Evolutionary conservation across 306 rosid genomes (phyloP), one percentile per base, ranked within the genome.

Genomic region (Rosa rugosa): DNA sequence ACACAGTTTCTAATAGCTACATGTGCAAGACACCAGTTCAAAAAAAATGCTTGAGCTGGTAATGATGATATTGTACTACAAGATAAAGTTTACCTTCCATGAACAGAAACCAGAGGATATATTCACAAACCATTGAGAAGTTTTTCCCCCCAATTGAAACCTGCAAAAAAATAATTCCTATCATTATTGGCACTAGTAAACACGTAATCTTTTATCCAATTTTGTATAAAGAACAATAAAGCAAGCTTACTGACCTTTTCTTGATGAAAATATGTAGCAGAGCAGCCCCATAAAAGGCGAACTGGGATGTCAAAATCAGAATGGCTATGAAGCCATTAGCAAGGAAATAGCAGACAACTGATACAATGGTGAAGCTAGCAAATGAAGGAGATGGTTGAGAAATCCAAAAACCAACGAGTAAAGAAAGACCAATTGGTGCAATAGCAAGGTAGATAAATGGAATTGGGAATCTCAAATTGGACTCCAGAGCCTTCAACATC

Each of bases 371-470:
- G 88, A 91, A 93, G 89, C 89, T 88, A 71, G 89, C 84, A 73
- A 91, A 72, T 70, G 89, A 86, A 76, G 98, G 98, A 72, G 87
- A 81, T 22, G 98, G 94, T 82, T 85, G 91, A 67, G 98, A 91
- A 79, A 79, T 68, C 80, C 87, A 57, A 31, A 82, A 76, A 68
- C 92, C 89, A 50, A 87, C 86, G 87, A 89, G 64, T 71, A 91
- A 84, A 75, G 94, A 89, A 64, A 93, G 57, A 53, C 87, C 86
- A 76, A 95, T 86, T 69, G 99, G 99, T 49, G 87, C 86, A 53
- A 95, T 72, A 73, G 90, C 93, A 34, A 90, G 84, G 80, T 83
- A 80, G 62, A 87, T 72, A 66, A 93, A 86, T 80, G 91, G 92
- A 72, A 88, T 65, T 73, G 94, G 84, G 56, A 86, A 56, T 79